These are phyloP conservation scores for Stellera chamaejasme DNA, from an alignment of 345 rosid species.

Conservation along the genomic window DNA sequence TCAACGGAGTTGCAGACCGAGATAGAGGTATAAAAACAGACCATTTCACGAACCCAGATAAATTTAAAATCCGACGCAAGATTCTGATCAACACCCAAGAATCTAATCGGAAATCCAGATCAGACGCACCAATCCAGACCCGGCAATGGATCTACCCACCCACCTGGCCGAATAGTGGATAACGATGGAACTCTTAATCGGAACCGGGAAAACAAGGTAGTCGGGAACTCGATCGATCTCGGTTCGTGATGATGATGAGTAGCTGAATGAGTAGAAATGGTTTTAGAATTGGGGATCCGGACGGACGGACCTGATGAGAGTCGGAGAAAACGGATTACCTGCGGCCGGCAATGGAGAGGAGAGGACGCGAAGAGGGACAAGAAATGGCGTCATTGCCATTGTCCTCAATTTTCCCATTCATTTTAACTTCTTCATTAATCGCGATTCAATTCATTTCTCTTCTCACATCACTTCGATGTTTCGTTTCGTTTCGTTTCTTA, in stretches of 20 bases:
- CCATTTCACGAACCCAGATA: conserved; percentile 52
- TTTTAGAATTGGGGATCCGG: background rate
- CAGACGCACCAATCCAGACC: conserved; percentile 17
- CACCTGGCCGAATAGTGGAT: conserved; percentile 19
- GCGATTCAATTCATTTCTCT: background rate
- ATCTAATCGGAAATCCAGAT: conserved; percentile 12
- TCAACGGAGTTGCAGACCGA: conserved; percentile 77
- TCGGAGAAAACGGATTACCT: background rate
- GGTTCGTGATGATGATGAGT: background rate
- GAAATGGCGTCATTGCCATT: background rate
- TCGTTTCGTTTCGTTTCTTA: background rate
- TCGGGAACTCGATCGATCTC: background rate
- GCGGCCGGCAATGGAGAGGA: background rate
- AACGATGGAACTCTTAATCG: background rate
- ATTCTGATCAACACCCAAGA: conserved; percentile 7
- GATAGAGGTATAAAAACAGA: conserved; percentile 67
- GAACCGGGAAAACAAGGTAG: background rate
- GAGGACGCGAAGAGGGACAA: conserved; percentile 9
- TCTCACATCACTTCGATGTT: background rate
- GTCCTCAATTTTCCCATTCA: background rate
- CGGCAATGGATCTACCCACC: conserved; percentile 38
- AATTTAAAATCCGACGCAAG: conserved; percentile 8
- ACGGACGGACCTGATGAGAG: too few relatives aligned
- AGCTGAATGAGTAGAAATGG: background rate
- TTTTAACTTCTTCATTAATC: background rate